Evolutionary conservation across 2,329 filamentous ascomycete genomes (phyloP).

Genomic region (Penicillium hordei): DNA sequence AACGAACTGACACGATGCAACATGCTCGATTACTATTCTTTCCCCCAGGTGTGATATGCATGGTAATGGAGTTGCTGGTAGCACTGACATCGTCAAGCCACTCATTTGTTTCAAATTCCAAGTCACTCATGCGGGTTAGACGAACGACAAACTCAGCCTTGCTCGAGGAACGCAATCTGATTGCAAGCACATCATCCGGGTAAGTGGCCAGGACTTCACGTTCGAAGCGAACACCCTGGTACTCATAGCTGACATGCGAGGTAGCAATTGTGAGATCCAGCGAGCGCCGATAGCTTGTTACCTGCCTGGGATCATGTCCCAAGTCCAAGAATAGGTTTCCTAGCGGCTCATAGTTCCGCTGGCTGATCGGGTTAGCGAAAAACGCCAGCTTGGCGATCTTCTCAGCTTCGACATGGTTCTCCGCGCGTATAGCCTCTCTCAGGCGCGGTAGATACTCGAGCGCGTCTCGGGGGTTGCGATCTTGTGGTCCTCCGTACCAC

Average conservation of each 20-base stretch:
- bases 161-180: slow-evolving; percentile 30
- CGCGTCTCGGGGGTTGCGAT: slow-evolving; percentile 45
- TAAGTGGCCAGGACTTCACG: slow-evolving; percentile 47
- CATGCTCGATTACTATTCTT: slow-evolving; percentile 35
- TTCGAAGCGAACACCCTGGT: slow-evolving; percentile 32
- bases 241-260: slow-evolving; percentile 40
- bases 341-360: slow-evolving; percentile 52
- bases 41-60: slow-evolving; percentile 43
- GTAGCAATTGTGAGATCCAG: slow-evolving; percentile 43
- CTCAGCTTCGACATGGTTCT: slow-evolving; percentile 45
- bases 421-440: slow-evolving; percentile 43
- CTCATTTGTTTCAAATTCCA: slow-evolving; percentile 48
- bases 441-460: slow-evolving; percentile 40
- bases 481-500: slow-evolving; percentile 49
- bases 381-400: slow-evolving; percentile 44
- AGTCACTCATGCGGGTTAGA: slow-evolving; percentile 40
- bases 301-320: slow-evolving; percentile 30
- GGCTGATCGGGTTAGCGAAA: slow-evolving; percentile 48
- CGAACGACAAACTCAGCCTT: slow-evolving; percentile 33
- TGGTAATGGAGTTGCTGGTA: slow-evolving; percentile 32
- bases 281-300: slow-evolving; percentile 40
- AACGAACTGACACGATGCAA: slow-evolving; percentile 32
- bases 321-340: slow-evolving; percentile 46
- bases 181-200: slow-evolving; percentile 43
- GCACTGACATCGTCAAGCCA: slow-evolving; percentile 42